A percentile compares a stretch with the other conserved stretches of the same genome.
Evolutionary conservation across 129 eudicot species (phyloP).

Genomic region (Arctium lappa): DNA sequence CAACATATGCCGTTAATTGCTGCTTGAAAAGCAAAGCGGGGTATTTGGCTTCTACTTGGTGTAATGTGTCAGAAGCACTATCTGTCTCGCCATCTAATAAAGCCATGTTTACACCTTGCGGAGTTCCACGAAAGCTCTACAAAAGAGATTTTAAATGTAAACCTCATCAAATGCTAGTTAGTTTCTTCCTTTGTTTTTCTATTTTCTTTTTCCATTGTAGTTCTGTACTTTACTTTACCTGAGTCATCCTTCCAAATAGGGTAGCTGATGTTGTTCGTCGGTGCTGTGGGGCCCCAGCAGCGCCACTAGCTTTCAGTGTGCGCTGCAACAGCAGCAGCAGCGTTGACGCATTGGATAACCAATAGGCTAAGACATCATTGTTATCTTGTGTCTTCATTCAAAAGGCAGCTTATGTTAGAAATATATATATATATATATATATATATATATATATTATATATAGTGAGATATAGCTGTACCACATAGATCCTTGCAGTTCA

Average conservation of each 20-base stretch:
- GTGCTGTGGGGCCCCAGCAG: slow-evolving; percentile 78
- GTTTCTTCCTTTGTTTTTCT: background rate
- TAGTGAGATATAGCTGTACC: background rate
- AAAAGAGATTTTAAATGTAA: background rate
- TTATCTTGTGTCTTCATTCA: slow-evolving; percentile 76
- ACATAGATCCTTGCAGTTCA: background rate
- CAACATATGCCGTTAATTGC: slow-evolving; percentile 82
- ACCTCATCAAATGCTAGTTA: background rate
- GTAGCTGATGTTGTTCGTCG: slow-evolving; percentile 67
- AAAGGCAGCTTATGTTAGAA: slow-evolving; percentile 15
- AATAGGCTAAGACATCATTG: slow-evolving; percentile 78
- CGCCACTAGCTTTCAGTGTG: slow-evolving; percentile 82
- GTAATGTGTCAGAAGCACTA: slow-evolving; percentile 49
- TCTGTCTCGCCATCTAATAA: slow-evolving; percentile 44
- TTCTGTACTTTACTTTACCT: slow-evolving; percentile 35
- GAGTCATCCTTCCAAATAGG: slow-evolving; percentile 88
- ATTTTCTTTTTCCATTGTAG: background rate
- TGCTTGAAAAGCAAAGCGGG: slow-evolving; percentile 89
- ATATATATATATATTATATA: background rate
- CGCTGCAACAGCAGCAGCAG: slow-evolving; percentile 73
- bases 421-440: background rate
- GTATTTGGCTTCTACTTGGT: slow-evolving; percentile 84
- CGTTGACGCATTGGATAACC: slow-evolving; percentile 91
- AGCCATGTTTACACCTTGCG: slow-evolving; percentile 71
- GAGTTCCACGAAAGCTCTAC: slow-evolving; percentile 90